Evolutionary conservation across 139 green algal species (phyloP).

Genomic region (Closterium sp.): DNA sequence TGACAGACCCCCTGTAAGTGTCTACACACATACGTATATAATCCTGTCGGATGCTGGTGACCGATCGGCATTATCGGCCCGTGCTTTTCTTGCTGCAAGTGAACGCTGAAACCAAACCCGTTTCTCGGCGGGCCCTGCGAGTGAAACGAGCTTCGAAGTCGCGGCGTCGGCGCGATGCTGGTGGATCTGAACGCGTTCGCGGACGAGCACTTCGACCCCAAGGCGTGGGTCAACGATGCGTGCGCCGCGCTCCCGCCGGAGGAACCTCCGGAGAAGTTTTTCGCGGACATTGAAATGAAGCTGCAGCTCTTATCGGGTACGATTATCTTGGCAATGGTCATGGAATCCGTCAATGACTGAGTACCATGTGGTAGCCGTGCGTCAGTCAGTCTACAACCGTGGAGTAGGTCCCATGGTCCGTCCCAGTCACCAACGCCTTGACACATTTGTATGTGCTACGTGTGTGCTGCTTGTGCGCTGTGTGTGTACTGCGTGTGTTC

Average conservation of each 20-base stretch:
- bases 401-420: neutral
- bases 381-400: neutral
- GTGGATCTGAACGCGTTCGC: conserved; percentile 37
- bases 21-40: too few species aligned
- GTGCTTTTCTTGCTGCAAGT: too few species aligned
- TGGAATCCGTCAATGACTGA: too few species aligned
- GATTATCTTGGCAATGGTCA: too few species aligned
- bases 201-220: conserved; percentile 43
- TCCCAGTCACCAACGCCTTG: too few species aligned
- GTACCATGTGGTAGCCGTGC: neutral
- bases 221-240: conserved; percentile 43
- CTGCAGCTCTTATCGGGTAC: conserved; percentile 46
- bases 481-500: neutral
- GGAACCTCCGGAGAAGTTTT: conserved; percentile 47
- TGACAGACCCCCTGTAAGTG: too few species aligned
- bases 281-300: conserved; percentile 51
- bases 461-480: neutral
- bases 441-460: neutral
- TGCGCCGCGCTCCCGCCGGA: conserved; percentile 23
- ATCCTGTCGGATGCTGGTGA: too few species aligned
- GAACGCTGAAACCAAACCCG: too few species aligned
- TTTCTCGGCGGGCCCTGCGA: neutral
- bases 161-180: conserved; percentile 30
- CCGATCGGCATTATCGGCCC: too few species aligned
- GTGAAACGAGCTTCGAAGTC: neutral